Evolutionary conservation across 2,329 filamentous ascomycete genomes (phyloP).

Genomic region (Penicillium sp.): DNA sequence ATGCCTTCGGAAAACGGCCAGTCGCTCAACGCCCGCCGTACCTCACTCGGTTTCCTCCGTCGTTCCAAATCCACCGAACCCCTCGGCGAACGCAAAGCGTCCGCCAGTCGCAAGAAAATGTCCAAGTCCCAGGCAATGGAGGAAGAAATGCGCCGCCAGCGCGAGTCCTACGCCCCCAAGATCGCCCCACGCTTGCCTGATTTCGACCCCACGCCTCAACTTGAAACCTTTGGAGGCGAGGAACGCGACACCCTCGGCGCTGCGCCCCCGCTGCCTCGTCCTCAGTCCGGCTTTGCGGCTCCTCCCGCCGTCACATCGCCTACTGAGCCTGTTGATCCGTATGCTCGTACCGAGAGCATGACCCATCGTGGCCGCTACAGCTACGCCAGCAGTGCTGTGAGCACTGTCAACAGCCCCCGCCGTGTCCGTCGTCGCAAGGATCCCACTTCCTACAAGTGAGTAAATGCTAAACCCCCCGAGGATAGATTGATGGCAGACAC

Average conservation of each 20-base stretch:
- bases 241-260: slow-evolving; percentile 65
- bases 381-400: slow-evolving; percentile 90
- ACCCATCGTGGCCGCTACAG: slow-evolving; percentile 94
- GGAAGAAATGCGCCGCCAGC: slow-evolving; percentile 60
- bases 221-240: slow-evolving; percentile 67
- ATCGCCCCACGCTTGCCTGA: slow-evolving; percentile 62
- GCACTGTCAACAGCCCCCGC: slow-evolving; percentile 89
- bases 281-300: slow-evolving; percentile 25
- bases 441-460: slow-evolving; percentile 97
- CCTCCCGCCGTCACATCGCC: slow-evolving; percentile 30
- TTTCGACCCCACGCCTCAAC: slow-evolving; percentile 50
- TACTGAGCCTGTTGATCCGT: slow-evolving; percentile 67
- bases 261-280: slow-evolving; percentile 46
- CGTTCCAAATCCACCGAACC: slow-evolving; percentile 69
- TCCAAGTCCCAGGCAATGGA: slow-evolving; percentile 46
- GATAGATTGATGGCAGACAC: not conserved
- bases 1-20: slow-evolving; percentile 39
- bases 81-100: slow-evolving; percentile 58
- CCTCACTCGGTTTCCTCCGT: slow-evolving; percentile 64
- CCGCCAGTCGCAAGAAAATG: slow-evolving; percentile 42
- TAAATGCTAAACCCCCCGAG: slow-evolving; percentile 33
- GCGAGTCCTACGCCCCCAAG: slow-evolving; percentile 60
- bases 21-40: slow-evolving; percentile 42
- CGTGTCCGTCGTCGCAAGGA: slow-evolving; percentile 94
- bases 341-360: slow-evolving; percentile 89